phyloP scores from a whole-genome alignment of 495 filamentous ascomycete species.

The Penicillium alfredii region DNA sequence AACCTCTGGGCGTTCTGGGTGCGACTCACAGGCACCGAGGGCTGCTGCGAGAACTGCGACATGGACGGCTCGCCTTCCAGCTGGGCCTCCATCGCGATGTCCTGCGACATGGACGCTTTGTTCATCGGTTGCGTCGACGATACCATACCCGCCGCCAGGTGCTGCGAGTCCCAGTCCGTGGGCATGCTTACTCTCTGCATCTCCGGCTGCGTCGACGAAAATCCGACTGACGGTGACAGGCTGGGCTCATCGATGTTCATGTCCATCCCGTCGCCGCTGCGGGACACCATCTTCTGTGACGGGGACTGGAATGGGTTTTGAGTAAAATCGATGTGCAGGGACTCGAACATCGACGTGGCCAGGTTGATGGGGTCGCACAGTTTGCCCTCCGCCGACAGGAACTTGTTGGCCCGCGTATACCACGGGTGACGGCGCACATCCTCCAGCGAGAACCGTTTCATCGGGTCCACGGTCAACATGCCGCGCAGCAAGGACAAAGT shows the following conservation, averaged over 20 bases:
- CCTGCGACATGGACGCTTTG: constrained; percentile 27
- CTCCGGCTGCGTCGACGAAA: constrained; percentile 77
- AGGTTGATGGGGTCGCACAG: constrained; percentile 74
- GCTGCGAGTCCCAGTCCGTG: constrained; percentile 73
- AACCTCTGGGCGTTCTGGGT: constrained; percentile 87
- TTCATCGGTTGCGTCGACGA: constrained; percentile 45
- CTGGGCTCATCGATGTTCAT: constrained; percentile 44
- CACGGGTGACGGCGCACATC: constrained; percentile 91
- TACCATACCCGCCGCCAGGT: constrained; percentile 46
- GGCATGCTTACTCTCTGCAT: constrained; percentile 58
- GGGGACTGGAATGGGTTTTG: constrained; percentile 54
- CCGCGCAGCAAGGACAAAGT: constrained; percentile 82
- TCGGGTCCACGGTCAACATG: constrained; percentile 81
- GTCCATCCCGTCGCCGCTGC: constrained; percentile 44
- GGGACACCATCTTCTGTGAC: constrained; percentile 34
- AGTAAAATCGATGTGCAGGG: constrained; percentile 84
- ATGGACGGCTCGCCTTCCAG: constrained; percentile 86
- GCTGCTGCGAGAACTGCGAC: constrained; percentile 81
- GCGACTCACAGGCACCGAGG: constrained; percentile 69
- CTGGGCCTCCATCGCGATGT: constrained; percentile 46
- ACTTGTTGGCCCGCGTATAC: constrained; percentile 80
- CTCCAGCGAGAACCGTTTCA: constrained; percentile 73
- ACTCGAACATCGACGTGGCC: constrained; percentile 89
- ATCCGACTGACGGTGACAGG: constrained; percentile 24
- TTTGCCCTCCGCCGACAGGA: constrained; percentile 65